Conservation (phyloP, 768 basidiomycete genomes). For the Omphalotus guepiniiformis region DNA sequence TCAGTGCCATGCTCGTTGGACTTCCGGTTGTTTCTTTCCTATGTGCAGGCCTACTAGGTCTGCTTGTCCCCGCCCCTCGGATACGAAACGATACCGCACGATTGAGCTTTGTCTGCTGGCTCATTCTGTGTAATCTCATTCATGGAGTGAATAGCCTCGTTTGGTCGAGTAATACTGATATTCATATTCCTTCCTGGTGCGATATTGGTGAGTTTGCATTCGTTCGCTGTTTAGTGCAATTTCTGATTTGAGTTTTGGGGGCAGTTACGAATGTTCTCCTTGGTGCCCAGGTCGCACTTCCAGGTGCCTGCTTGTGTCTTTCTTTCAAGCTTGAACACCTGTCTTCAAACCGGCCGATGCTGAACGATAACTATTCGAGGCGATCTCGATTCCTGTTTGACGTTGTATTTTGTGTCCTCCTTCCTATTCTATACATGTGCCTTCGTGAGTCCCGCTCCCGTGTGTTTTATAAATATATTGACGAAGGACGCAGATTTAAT, state of each 20-base stretch:
- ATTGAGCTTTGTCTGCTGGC: conserved; percentile 49
- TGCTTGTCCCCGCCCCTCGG: conserved; percentile 37
- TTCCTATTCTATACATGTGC: conserved; percentile 39
- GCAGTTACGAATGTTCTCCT: conserved; percentile 54
- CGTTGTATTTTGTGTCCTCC: conserved; percentile 29
- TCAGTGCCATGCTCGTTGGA: conserved; percentile 34
- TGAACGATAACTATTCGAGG: conserved; percentile 16
- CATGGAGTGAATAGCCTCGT: conserved; percentile 55
- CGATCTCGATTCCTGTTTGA: conserved; percentile 30
- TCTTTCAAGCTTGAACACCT: conserved; percentile 45
- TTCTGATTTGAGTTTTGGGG: conserved; percentile 1
- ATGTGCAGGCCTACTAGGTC: conserved; percentile 35
- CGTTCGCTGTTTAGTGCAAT: background rate
- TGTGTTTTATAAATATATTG: too few species aligned
- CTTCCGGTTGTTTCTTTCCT: conserved; percentile 41
- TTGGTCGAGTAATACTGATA: conserved; percentile 52
- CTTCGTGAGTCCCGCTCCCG: conserved; percentile 50
- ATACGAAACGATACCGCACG: conserved; percentile 43
- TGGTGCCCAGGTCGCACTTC: conserved; percentile 51
- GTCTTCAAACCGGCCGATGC: conserved; percentile 23
- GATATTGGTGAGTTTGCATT: conserved; percentile 55
- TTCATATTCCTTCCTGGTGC: conserved; percentile 61
- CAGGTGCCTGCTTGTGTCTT: conserved; percentile 54
- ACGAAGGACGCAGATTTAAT: conserved; percentile 39
- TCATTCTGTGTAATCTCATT: conserved; percentile 42